A percentile compares a stretch with the other conserved stretches of the same genome.
phyloP scores from a whole-genome alignment of 192 early-diverging fungal species.

The Hyaloraphidium curvatum region DNA sequence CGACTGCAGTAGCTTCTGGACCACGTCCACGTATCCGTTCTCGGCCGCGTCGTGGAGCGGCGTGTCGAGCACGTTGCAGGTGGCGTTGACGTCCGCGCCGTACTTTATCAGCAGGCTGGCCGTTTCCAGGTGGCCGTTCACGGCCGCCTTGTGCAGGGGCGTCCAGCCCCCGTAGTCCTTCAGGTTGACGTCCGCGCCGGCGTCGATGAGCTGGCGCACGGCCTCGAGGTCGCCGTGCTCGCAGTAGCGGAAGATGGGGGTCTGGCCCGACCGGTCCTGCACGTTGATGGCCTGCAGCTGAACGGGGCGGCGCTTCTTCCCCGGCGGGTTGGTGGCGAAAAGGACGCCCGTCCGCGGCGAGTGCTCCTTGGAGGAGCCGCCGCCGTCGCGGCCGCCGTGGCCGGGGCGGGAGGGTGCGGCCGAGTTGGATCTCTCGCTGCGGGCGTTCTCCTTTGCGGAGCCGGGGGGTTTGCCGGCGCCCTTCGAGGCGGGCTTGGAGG shows the following conservation, averaged over 20 bases:
- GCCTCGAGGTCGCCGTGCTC: conserved; percentile 17
- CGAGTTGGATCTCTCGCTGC: too few species aligned
- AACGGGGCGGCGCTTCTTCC: not conserved
- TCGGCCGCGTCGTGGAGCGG: conserved; percentile 36
- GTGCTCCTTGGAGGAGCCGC: too few species aligned
- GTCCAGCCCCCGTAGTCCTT: conserved; percentile 37
- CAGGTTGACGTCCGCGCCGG: conserved; percentile 27
- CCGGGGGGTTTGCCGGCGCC: too few species aligned
- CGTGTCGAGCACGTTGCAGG: conserved; percentile 26
- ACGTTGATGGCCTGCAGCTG: not conserved
- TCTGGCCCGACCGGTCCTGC: conserved; percentile 15
- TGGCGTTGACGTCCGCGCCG: conserved; percentile 31
- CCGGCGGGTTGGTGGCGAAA: not conserved
- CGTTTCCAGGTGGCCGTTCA: conserved; percentile 21
- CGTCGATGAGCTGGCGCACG: conserved; percentile 15
- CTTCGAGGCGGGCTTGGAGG: too few species aligned
- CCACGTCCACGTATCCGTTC: conserved; percentile 22
- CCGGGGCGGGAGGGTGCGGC: too few species aligned
- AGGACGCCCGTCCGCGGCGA: not conserved
- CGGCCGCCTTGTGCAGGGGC: conserved; percentile 30
- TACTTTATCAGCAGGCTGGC: conserved; percentile 19
- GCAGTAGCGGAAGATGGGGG: conserved; percentile 22
- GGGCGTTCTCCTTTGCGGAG: too few species aligned
- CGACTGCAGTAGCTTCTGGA: conserved; percentile 23
- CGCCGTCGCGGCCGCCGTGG: too few species aligned